Base-by-base conservation (phyloP, 2,329 filamentous ascomycete genomes). In the Penicillium sp. region DNA sequence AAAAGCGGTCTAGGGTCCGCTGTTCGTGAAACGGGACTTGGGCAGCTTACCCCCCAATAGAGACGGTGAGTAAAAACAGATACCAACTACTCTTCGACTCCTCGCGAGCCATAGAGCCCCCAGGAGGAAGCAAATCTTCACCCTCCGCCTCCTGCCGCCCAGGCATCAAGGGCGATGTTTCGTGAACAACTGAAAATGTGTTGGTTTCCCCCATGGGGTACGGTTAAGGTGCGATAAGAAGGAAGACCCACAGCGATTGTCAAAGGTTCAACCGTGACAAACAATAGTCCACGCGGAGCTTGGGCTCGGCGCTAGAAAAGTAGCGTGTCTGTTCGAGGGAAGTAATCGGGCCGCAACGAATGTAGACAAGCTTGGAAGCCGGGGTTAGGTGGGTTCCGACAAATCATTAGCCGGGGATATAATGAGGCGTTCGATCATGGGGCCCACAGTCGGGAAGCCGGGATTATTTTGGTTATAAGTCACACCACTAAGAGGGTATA, bases 11-110 rank as follows among this genome's bases (percentile, higher is more conserved):
- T 23, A 42, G 3, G 19, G n/a, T n/a, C 16, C 35, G 35, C 35
- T 39, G 19, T 23, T 19, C 19, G 11, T 42, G 19, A 19, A 39
- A 19, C 19, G 5, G 19, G 10, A 39, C 35, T 39, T 39, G 14
- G 4, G 39, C 3, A 53, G 73, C 78, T 71, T 67, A 82, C 79
- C 85, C 93, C 59, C 91, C 91, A 65, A 96, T 90, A 70, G 90
- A 88, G 60, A 97, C 81, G 7, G 93, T 96, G 74, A 98, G 79
- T 61, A 96, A 79, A 64, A 96, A 85, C 67, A 98, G 81, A 75
- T 96, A 96, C 87, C 88, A 92, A 46, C 88, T 80, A 74, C 90
- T 93, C 81, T 93, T 96, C 25, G 89, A 69, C 53, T 84, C 81
- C 67, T 92, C 83, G 53, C 39, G 39, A 42, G 39, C 19, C 5